A percentile compares a stretch with the other conserved stretches of the same genome.
Conservation (phyloP, 306 rosid genomes). For the Corylus avellana region DNA sequence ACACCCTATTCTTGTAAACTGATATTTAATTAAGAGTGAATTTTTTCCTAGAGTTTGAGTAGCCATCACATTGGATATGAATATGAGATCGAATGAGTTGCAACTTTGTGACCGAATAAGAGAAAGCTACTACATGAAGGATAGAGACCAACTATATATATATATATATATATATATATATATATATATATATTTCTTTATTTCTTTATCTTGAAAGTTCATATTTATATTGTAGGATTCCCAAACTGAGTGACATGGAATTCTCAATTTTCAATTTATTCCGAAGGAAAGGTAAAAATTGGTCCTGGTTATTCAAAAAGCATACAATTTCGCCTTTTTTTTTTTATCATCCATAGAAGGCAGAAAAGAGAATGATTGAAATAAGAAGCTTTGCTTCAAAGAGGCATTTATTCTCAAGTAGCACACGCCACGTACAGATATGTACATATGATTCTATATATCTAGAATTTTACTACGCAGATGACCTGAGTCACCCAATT, state of each 20-base stretch:
- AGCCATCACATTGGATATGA: too few species aligned
- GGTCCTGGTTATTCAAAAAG: not conserved
- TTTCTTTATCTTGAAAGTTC: too few species aligned
- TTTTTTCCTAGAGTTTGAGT: too few species aligned
- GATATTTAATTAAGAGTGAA: too few species aligned
- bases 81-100: too few species aligned
- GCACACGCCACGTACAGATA: slow-evolving; percentile 13
- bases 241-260: not conserved
- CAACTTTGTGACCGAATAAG: too few species aligned
- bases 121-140: too few species aligned
- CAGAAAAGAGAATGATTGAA: not conserved
- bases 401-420: slow-evolving; percentile 19
- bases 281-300: not conserved
- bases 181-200: too few species aligned
- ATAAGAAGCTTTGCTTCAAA: not conserved
- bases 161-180: too few species aligned
- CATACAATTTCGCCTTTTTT: not conserved
- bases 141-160: not conserved
- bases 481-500: not conserved
- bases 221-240: not conserved
- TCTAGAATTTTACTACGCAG: slow-evolving; percentile 11
- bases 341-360: too few species aligned
- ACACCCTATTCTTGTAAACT: too few species aligned
- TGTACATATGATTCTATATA: slow-evolving; percentile 27
- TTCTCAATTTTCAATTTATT: not conserved